phyloP scores from a whole-genome alignment of 495 filamentous ascomycete genomes.

The Penicillium salamii region DNA sequence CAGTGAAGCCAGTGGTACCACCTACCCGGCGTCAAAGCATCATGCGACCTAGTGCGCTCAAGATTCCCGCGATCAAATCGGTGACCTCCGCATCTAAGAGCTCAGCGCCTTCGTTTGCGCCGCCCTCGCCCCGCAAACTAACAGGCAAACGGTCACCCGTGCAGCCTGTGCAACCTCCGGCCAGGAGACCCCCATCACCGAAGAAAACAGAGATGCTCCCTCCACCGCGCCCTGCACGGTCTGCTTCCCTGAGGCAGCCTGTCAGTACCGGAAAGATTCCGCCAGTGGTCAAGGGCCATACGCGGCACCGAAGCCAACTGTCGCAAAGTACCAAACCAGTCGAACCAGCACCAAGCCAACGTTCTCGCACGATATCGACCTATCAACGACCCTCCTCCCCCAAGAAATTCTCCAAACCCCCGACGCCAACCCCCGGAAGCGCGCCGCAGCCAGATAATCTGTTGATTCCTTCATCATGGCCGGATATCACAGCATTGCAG shows the following conservation, averaged over 20 bases:
- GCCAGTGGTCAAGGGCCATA: conserved; percentile 26
- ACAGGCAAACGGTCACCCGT: conserved; percentile 10
- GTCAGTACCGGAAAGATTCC: conserved; percentile 12
- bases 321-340: conserved; percentile 16
- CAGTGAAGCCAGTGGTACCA: conserved; percentile 4
- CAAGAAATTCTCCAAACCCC: conserved; percentile 59
- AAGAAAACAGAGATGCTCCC: conserved; percentile 41
- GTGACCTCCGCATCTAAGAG: conserved; percentile 20
- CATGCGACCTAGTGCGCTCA: conserved; percentile 27
- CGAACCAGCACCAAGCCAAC: conserved; percentile 19
- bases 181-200: conserved; percentile 29
- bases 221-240: conserved; percentile 34
- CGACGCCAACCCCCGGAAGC: conserved; percentile 36
- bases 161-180: conserved; percentile 3
- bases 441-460: conserved; percentile 9
- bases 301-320: conserved; percentile 40
- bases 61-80: conserved; percentile 13
- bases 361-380: conserved; percentile 56
- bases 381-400: conserved; percentile 70
- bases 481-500: conserved; percentile 62
- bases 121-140: conserved; percentile 33
- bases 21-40: conserved; percentile 35
- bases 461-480: conserved; percentile 41
- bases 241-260: conserved; percentile 43
- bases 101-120: conserved; percentile 15